Base-by-base conservation (phyloP, 2,329 filamentous ascomycete species). In the Mycosphaerelloides madeirae region DNA sequence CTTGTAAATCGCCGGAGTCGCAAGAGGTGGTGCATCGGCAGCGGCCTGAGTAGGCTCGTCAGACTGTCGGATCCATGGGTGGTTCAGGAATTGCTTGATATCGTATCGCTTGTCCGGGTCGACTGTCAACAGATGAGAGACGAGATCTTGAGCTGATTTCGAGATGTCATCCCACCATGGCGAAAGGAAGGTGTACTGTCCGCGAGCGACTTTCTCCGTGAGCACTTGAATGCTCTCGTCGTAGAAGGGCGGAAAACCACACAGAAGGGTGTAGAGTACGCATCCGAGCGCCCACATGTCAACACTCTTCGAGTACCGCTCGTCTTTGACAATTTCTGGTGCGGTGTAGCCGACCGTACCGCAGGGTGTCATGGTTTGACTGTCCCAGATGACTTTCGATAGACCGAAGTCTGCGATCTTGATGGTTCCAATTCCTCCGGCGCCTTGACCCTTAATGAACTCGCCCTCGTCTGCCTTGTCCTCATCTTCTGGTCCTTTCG, bases 161-260 rank as follows among this genome's bases (percentile, higher is more conserved):
- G 91, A 96, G 50, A 98, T 97, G 46, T 96, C 90, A 57, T 98
- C 93, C 93, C 93, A 98, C 93, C 93, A 98, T 0, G 93, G 93
- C 2, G 91, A 97, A 33, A 98, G 72, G 73, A 98, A 98, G 0
- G 93, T 97, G 66, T 93, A 98, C 70, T 97, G 89, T 38, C 93
- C 93, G 60, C 87, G 84, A 22, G 93, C 93, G 14, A 98, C 93
- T 75, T 98, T 98, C 65, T 98, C 91, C 1, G 93, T 97, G 49
- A 98, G 79, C 1, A 95, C 85, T 62, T 95, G 89, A 56, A 98
- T 97, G 61, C 88, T 95, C 70, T 98, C 93, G 58, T 98, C 93
- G 67, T 98, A 95, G 69, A 98, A 98, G 2, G 93, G 93, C 8
- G 93, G 93, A 72, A 98, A 98, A 12, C 93, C 93, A 59, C 93